Percentiles rank a stretch among this genome's conserved stretches.
Evolutionary conservation across 306 rosid genomes (phyloP).

Genomic region (Oxytropis ochrocephala): DNA sequence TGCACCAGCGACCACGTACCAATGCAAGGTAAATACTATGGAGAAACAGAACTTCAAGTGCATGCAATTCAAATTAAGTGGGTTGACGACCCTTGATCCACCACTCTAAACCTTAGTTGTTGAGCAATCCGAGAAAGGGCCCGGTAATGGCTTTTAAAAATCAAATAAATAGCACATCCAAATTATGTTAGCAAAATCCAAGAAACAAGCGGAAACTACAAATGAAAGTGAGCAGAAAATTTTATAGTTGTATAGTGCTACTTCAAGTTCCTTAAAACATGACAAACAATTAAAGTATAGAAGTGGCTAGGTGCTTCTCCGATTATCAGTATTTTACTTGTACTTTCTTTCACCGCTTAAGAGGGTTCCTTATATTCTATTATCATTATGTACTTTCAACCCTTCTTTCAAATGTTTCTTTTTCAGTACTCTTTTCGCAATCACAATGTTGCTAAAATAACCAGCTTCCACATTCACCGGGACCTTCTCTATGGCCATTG

Average conservation of each 20-base stretch:
- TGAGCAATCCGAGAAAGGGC: neutral
- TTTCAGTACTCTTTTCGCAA: neutral
- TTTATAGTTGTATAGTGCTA: neutral
- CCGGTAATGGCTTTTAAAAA: neutral
- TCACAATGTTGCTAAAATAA: neutral
- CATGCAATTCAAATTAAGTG: constrained; percentile 8
- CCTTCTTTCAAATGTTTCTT: neutral
- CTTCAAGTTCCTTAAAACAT: neutral
- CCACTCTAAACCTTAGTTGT: neutral
- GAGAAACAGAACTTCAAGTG: constrained; percentile 6
- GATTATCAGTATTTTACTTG: neutral
- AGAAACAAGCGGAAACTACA: constrained; percentile 3
- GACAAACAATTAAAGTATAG: neutral
- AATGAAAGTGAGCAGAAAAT: neutral
- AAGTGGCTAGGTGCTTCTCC: neutral
- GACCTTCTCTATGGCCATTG: neutral
- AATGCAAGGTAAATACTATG: constrained; percentile 4
- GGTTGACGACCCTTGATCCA: neutral
- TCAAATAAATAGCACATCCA: neutral
- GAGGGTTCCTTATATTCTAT: neutral
- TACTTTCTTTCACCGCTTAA: neutral
- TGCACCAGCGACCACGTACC: constrained; percentile 19
- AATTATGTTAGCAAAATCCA: neutral
- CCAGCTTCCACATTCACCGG: neutral
- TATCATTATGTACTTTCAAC: neutral